phyloP scores from a whole-genome alignment of 2,329 filamentous ascomycete genomes.

The Trichoderma harzianum region DNA sequence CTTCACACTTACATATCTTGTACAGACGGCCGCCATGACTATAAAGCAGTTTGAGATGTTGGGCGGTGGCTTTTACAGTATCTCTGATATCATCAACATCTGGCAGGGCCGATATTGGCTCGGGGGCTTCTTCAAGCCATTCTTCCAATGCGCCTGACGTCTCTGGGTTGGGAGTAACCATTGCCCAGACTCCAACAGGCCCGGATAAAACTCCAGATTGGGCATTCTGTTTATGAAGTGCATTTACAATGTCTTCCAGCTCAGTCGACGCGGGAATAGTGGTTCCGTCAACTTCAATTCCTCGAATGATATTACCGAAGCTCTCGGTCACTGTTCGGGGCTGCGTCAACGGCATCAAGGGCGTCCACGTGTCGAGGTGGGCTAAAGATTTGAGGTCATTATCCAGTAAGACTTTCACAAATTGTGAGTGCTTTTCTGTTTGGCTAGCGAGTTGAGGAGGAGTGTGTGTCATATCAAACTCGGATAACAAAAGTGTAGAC shows the following conservation, averaged over 20 bases:
- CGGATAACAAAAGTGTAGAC: constrained; percentile 52
- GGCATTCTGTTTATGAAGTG: constrained; percentile 46
- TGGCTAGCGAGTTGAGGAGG: constrained; percentile 26
- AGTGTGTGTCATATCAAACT: constrained; percentile 27
- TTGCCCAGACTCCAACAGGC: constrained; percentile 68
- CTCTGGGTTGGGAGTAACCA: constrained; percentile 51
- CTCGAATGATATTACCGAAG: constrained; percentile 76
- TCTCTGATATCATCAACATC: constrained; percentile 18
- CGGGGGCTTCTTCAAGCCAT: constrained; percentile 17
- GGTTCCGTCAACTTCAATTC: constrained; percentile 49
- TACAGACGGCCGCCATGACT: constrained; percentile 45
- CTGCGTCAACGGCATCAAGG: constrained; percentile 61
- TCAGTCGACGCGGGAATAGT: constrained; percentile 65
- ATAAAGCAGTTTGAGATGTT: constrained; percentile 35
- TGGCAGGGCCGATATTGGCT: constrained; percentile 12
- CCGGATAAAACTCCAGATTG: constrained; percentile 33
- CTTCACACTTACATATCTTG: constrained; percentile 32
- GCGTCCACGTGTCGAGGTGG: constrained; percentile 34
- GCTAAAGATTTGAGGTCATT: constrained; percentile 23
- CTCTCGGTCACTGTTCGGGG: constrained; percentile 61
- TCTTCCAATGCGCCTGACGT: not conserved
- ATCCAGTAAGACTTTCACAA: constrained; percentile 28
- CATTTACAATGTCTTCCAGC: constrained; percentile 62
- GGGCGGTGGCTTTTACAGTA: constrained; percentile 26
- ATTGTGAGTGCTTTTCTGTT: constrained; percentile 40